Evolutionary conservation across 2,329 filamentous ascomycete genomes (phyloP), one percentile per base, ranked within the genome.

Genomic region (Pseudogymnoascus sp.): DNA sequence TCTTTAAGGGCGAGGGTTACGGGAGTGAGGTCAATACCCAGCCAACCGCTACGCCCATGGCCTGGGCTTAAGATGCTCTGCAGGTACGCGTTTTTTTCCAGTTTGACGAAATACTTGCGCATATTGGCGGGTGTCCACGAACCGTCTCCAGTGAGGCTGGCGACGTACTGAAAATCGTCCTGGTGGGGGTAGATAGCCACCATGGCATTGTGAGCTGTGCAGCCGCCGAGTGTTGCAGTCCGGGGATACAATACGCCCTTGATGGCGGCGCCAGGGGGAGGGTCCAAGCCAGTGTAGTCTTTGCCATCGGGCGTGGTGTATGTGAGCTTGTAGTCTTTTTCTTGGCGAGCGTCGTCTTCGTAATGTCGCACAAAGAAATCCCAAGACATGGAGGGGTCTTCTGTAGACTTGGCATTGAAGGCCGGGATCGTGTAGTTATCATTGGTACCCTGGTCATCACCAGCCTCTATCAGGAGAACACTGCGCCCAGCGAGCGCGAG

Each of bases 381-480:
- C 81, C 81, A 83, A 61, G 71, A 70, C 69, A 79, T 74, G 8
- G 73, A 73, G 28, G 71, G 69, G 64, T 81, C 76, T 66, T 81
- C 75, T n/a, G 75, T 78, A 8, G 75, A 75, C 43, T 74, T 71
- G 16, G 74, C 72, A 60, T 76, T 74, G 63, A 79, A 74, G 2
- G 76, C 78, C 18, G 81, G 80, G 3, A 82, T 74, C 18, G 75
- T 73, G 65, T 79, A 74, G 62, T 76, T 74, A 62, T 74, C 69
- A 25, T 69, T 65, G 20, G 43, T 61, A 16, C 75, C 77, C 65
- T 81, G 75, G 64, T 83, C 79, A 64, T 80, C 77, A 57, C 79
- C 80, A 35, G 79, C 80, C 65, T 82, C 80, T 30, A 82, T 75
- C 5, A 82, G 73, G n/a, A 82, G 74, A 7, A 79, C 78, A 64